These are phyloP conservation scores for Phlyctochytrium planicorne DNA, from an alignment of 192 early-diverging fungal genomes.

Conservation along the genomic window DNA sequence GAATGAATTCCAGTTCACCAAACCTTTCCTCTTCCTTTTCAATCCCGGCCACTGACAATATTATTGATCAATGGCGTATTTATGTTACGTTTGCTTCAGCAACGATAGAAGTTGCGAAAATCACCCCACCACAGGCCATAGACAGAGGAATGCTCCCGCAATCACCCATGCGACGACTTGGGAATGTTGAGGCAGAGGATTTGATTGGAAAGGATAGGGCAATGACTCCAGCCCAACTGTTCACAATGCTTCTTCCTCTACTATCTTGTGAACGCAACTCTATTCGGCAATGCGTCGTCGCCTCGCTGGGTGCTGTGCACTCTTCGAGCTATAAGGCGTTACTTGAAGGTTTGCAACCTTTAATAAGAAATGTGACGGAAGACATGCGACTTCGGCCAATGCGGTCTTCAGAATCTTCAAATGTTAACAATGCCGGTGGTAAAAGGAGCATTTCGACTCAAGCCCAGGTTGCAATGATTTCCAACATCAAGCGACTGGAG, in stretches of 20 bases:
- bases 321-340: constrained; percentile 64
- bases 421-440: constrained; percentile 9
- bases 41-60: constrained; percentile 38
- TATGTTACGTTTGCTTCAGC: constrained; percentile 73
- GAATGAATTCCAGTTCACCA: no score
- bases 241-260: constrained; percentile 64
- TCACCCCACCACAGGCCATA: neutral
- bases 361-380: constrained; percentile 57
- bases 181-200: neutral
- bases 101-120: constrained; percentile 53
- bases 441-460: constrained; percentile 54
- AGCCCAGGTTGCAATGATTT: constrained; percentile 37
- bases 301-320: constrained; percentile 66
- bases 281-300: constrained; percentile 69
- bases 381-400: constrained; percentile 49
- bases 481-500: constrained; percentile 56
- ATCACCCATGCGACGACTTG: neutral
- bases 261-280: constrained; percentile 62
- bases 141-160: neutral
- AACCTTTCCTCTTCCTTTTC: neutral
- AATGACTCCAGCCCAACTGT: constrained; percentile 43
- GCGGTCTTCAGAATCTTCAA: constrained; percentile 24
- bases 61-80: constrained; percentile 74
- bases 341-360: constrained; percentile 65
- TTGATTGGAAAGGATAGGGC: neutral